Base-by-base conservation (phyloP, 192 early-diverging fungal genomes). In the Bifiguratus adelaidae region DNA sequence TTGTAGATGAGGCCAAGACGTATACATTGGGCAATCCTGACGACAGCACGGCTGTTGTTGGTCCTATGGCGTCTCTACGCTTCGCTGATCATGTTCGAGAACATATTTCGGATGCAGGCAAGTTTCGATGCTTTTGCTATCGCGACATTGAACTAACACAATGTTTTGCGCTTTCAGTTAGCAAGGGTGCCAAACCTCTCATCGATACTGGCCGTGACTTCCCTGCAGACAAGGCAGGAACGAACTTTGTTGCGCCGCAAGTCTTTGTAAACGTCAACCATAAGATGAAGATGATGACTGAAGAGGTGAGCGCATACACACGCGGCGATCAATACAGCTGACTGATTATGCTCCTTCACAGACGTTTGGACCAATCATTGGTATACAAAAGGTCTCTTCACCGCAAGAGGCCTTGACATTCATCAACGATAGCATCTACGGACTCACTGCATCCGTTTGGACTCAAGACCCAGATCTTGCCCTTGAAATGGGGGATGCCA, bases 341-440 rank as follows among this genome's bases (percentile, higher is more conserved):
- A 50, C 27, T 40, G 7, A 36, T 8, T 7, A 16, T 30, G 9
- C 30, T 41, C 40, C 1, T 26, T 16, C 0, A 40, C 35, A 28
- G 51, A 81, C 82, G 8, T 91, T 91, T 75, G 88, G 88, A 0
- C 88, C 88, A 22, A 73, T 88, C 23, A 69, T 87, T 46, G 81
- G 80, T 9, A 78, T 91, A 28, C 81, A 86, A 76, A 74, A 75
- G 42, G 83, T 84, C 4, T 19, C 52, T 4, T 77, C 75, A 6
- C 85, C 88, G 44, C 73, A 78, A 19, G 84, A 88, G 54, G 88
- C 88, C 4, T 63, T 91, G 23, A 50, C 50, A 5, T 51, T 87
- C 20, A 91, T 91, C 79, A 91, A 91, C 48, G 88, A 91, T 53
- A 76, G 71, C 9, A 65, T 75, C 20, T 91, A 78, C 58, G 88